Percentiles rank a stretch among this genome's conserved stretches.
These are phyloP conservation scores for Priceomyces carsonii DNA, from an alignment of 805 yeast genomes.

Conservation along the genomic window DNA sequence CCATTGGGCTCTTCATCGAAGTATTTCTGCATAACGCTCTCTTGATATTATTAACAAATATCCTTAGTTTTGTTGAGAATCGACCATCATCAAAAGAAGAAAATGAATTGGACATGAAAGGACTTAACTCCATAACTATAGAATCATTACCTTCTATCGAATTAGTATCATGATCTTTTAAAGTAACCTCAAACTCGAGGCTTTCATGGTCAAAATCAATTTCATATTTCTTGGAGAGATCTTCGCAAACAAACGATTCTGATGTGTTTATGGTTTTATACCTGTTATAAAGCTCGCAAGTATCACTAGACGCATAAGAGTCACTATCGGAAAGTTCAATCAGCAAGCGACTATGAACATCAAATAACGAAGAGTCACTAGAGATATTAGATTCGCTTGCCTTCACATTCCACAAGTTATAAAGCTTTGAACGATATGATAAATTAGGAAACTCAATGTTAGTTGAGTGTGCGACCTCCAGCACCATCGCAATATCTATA, in stretches of 20 bases:
- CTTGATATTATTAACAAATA: constrained; percentile 2
- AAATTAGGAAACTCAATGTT: no score
- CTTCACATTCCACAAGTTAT: background rate
- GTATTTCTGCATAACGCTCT: background rate
- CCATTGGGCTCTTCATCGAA: background rate
- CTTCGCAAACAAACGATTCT: background rate
- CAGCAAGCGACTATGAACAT: background rate
- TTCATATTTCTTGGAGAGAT: background rate
- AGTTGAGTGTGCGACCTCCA: no score
- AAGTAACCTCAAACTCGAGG: constrained; percentile 6
- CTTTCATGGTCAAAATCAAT: constrained; percentile 8
- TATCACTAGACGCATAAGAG: background rate
- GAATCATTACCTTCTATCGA: background rate
- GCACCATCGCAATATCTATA: no score
- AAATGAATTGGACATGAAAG: constrained; percentile 2
- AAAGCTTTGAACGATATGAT: background rate
- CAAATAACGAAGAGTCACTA: background rate
- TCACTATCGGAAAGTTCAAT: background rate
- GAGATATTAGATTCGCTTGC: constrained; percentile 4
- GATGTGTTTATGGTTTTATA: constrained; percentile 1
- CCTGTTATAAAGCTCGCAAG: constrained; percentile 3
- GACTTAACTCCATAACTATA: constrained; percentile 4
- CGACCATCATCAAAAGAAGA: background rate
- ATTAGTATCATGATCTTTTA: background rate
- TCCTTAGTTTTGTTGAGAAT: constrained; percentile 1